Evolutionary conservation across 2,329 filamentous ascomycete species (phyloP).

Genomic region (Xylaria sp.): DNA sequence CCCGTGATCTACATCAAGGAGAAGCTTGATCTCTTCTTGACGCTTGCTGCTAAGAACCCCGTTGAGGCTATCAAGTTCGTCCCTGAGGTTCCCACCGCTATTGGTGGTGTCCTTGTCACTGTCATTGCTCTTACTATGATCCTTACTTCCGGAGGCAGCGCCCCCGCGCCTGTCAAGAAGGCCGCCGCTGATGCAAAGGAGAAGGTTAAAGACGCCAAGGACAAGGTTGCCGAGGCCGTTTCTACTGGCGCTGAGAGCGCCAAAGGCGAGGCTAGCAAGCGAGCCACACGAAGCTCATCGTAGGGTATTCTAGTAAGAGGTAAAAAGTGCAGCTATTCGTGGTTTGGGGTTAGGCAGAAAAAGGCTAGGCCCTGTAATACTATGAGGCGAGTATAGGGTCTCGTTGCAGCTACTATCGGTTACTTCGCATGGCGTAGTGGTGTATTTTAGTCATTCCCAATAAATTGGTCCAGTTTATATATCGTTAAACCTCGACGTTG

Average conservation of each 20-base stretch:
- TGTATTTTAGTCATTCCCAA: constrained; percentile 44
- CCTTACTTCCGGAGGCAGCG: constrained; percentile 70
- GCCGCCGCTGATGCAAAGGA: constrained; percentile 72
- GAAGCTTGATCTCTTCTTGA: constrained; percentile 92
- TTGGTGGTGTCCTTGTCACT: constrained; percentile 76
- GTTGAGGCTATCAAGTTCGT: constrained; percentile 87
- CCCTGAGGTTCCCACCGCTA: constrained; percentile 87
- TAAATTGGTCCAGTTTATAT: constrained; percentile 33
- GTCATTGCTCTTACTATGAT: constrained; percentile 77
- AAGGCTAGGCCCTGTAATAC: constrained; percentile 38
- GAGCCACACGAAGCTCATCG: constrained; percentile 67
- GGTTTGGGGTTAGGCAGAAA: constrained; percentile 34
- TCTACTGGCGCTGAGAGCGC: constrained; percentile 75
- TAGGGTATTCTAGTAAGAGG: constrained; percentile 47
- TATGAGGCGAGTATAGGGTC: constrained; percentile 39
- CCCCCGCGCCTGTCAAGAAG: constrained; percentile 80
- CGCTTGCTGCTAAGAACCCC: constrained; percentile 83
- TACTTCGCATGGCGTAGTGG: constrained; percentile 47
- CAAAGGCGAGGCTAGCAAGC: constrained; percentile 77
- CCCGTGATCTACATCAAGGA: constrained; percentile 88
- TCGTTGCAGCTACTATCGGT: constrained; percentile 38
- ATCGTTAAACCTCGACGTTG: not conserved
- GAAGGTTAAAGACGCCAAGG: constrained; percentile 80
- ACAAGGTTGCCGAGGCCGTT: constrained; percentile 72
- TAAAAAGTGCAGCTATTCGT: constrained; percentile 29